Evolutionary conservation across 1,139 yeast species (phyloP), one percentile per base, ranked within the genome.

Genomic region (Schwanniomyces etchellsii): DNA sequence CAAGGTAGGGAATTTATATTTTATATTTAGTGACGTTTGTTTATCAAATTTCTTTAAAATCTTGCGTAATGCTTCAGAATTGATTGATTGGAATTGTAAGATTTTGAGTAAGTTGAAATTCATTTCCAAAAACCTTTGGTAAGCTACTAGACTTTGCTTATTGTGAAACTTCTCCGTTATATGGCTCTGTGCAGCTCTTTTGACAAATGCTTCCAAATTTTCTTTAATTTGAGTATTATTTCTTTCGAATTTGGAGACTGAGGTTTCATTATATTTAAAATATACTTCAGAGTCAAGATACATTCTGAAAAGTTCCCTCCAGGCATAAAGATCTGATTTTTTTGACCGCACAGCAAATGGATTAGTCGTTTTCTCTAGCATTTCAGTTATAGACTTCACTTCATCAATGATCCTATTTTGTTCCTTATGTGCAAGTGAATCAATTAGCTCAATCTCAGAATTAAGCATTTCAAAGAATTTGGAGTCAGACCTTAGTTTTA

Each of bases 41-140:
- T 81, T 81, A 44, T 81, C 88, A 44, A 81, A 81, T 47, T 81
- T 81, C 48, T 81, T 81, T 43, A 81, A 57, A 38, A 81, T 81
- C 50, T 81, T 81, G 15, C 70, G 57, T 25, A 79, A 66, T 1
- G 91, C 91, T 28, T 74, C 66, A 16, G 73, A 61, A 47, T 81
- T 81, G 34, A 81, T 64, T 6, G 70, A 60, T 46, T 79, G 84
- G 45, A 77, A 81, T 40, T 75, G 74, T 22, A 78, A 58, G 5
- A 77, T 70, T 43, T 75, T 75, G 23, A 81, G 47, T 18, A 81
- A 52, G 34, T 73, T 74, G 27, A 62, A 56, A 49, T 81, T 81
- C 45, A 80, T 48, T 2, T 53, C 51, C 36, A 74, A 56, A 42
- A 81, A 81, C 26, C 67, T 53, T 16, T 61, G 51, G 42, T 74